These are phyloP conservation scores for Phytopythium vexans DNA, from an alignment of 352 stramenopile genomes.

Conservation along the genomic window DNA sequence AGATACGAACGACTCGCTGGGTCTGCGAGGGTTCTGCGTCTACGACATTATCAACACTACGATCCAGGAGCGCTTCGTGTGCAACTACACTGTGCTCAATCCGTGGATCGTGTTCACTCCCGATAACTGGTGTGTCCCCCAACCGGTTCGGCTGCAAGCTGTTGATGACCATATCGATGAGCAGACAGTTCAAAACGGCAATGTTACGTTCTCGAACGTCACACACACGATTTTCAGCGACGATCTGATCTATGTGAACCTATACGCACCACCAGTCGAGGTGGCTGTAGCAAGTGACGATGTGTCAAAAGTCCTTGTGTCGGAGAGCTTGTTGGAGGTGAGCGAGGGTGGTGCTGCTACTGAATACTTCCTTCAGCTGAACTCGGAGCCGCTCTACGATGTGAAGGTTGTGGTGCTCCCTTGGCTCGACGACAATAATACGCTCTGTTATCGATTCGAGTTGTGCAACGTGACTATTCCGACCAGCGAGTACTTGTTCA, in stretches of 20 bases:
- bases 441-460: constrained; percentile 67
- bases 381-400: constrained; percentile 53
- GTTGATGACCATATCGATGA: constrained; percentile 71
- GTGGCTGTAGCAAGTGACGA: constrained; percentile 65
- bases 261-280: constrained; percentile 30
- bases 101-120: constrained; percentile 76
- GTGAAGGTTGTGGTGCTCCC: constrained; percentile 64
- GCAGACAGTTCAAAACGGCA: constrained; percentile 26
- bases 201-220: constrained; percentile 59
- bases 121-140: constrained; percentile 63
- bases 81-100: constrained; percentile 69
- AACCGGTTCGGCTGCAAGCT: constrained; percentile 39
- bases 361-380: constrained; percentile 48
- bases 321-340: constrained; percentile 42
- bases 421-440: constrained; percentile 58
- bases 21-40: constrained; percentile 50
- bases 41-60: constrained; percentile 65
- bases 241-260: constrained; percentile 54
- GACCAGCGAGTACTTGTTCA: constrained; percentile 52
- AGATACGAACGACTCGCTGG: constrained; percentile 45
- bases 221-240: constrained; percentile 60
- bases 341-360: constrained; percentile 49
- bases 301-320: constrained; percentile 56
- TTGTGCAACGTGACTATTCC: constrained; percentile 71
- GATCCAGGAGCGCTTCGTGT: constrained; percentile 67